phyloP scores from a whole-genome alignment of 139 green algal genomes.

The Dunaliella primolecta region DNA sequence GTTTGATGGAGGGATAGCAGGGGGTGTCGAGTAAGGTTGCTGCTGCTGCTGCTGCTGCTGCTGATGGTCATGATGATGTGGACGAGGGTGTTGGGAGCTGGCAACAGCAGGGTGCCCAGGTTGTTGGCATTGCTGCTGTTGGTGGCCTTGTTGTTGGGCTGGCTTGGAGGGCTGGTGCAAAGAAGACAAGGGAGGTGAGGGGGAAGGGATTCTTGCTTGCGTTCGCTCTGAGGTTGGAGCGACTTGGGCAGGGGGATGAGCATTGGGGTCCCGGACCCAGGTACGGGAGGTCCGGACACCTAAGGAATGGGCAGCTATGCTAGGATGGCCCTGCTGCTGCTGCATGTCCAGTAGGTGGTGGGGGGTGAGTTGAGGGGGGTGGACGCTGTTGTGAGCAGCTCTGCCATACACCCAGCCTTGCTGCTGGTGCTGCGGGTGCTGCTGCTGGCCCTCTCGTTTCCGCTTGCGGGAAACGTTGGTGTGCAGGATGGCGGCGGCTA shows the following conservation, averaged over 20 bases:
- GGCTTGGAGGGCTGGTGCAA: too few species aligned
- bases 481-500: slow-evolving; percentile 42
- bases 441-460: neutral
- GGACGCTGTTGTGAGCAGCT: neutral
- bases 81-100: neutral
- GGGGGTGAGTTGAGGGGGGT: neutral
- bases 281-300: too few species aligned
- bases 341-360: neutral
- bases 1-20: too few species aligned
- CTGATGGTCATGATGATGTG: slow-evolving; percentile 3
- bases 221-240: too few species aligned
- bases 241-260: too few species aligned
- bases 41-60: neutral
- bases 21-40: neutral
- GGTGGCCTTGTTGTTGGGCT: neutral
- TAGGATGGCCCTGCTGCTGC: neutral
- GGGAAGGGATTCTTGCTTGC: too few species aligned
- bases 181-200: too few species aligned
- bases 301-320: too few species aligned
- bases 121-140: neutral
- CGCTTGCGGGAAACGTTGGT: slow-evolving; percentile 39
- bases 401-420: too few species aligned
- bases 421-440: neutral
- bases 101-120: neutral
- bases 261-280: too few species aligned